A percentile compares a stretch with the other conserved stretches of the same genome.
These are phyloP conservation scores for Hyaloscypha variabilis DNA, from an alignment of 495 filamentous ascomycete genomes.

Conservation along the genomic window DNA sequence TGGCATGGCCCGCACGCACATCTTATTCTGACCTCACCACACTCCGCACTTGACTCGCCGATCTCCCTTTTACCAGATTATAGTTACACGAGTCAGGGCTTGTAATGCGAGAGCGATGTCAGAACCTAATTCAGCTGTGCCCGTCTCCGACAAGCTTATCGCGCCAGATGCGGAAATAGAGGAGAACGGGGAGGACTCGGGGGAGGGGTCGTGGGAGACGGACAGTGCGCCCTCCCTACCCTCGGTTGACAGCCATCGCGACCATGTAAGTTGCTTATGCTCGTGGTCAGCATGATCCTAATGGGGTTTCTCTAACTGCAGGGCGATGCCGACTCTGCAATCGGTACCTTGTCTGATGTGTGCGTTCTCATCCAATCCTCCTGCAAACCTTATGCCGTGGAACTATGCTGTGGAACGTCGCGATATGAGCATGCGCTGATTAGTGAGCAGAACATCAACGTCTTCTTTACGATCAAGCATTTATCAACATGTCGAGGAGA, in stretches of 20 bases:
- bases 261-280: neutral
- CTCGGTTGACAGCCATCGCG: neutral
- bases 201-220: neutral
- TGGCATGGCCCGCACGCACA: too few species aligned
- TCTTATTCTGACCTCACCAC: too few species aligned
- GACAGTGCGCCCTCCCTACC: neutral
- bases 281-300: neutral
- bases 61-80: too few species aligned
- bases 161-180: neutral
- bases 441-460: conserved; percentile 5
- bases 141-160: neutral
- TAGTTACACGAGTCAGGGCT: neutral
- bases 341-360: neutral
- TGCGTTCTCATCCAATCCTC: neutral
- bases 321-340: neutral
- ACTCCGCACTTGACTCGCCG: too few species aligned
- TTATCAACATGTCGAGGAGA: conserved; percentile 35
- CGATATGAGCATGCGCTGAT: neutral
- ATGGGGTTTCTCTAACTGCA: neutral
- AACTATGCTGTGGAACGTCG: neutral
- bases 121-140: neutral
- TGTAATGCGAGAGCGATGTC: neutral
- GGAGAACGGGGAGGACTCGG: too few species aligned
- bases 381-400: neutral
- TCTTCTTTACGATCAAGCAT: conserved; percentile 9